These are phyloP conservation scores for Phyllosticta citriasiana DNA, from an alignment of 2,329 filamentous ascomycete genomes.

Conservation along the genomic window DNA sequence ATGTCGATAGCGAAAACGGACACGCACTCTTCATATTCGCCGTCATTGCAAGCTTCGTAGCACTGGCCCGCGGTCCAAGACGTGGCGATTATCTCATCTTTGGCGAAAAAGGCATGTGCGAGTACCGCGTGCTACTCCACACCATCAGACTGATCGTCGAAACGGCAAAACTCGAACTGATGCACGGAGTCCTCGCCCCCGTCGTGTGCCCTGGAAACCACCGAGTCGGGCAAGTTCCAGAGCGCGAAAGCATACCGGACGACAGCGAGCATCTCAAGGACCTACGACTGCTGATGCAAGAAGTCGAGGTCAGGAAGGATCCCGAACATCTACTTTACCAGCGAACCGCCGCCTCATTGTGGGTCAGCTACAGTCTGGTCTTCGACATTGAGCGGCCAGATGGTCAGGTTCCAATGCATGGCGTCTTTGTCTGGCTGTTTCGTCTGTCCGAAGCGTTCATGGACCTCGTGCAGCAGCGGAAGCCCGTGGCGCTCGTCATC, in stretches of 20 bases:
- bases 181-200: background rate
- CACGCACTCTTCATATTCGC: constrained; percentile 2
- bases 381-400: background rate
- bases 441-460: constrained; percentile 5
- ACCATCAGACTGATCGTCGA: constrained; percentile 4
- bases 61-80: constrained; percentile 1
- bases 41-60: constrained; percentile 3
- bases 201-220: background rate
- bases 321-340: background rate
- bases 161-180: background rate
- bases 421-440: constrained; percentile 2
- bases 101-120: constrained; percentile 3
- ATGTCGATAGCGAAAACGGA: background rate
- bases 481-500: constrained; percentile 3
- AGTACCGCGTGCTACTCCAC: constrained; percentile 2
- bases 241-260: background rate
- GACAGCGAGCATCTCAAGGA: background rate
- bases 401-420: background rate
- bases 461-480: background rate
- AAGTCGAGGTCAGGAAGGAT: background rate
- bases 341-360: background rate
- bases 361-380: background rate
- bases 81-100: constrained; percentile 6
- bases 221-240: background rate
- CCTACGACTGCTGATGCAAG: background rate